Conservation (phyloP, 1,139 yeast genomes). For the Blastobotrys malaysiensis region DNA sequence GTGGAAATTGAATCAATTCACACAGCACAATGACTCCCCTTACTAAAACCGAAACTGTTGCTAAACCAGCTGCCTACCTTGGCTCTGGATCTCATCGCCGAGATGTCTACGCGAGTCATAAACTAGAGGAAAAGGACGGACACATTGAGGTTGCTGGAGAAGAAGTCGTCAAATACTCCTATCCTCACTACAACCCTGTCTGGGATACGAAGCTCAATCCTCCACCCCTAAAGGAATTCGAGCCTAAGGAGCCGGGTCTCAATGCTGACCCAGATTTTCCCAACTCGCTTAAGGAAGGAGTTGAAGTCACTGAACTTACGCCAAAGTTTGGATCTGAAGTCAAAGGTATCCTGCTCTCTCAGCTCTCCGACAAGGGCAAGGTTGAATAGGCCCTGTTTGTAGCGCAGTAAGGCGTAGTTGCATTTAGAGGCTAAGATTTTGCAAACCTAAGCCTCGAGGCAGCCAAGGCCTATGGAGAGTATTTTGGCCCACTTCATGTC, state of each 20-base stretch:
- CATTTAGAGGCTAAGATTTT: conserved; percentile 63
- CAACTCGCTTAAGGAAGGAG: not conserved
- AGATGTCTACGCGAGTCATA: not conserved
- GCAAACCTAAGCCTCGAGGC: conserved; percentile 47
- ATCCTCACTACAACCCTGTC: not conserved
- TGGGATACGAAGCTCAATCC: conserved; percentile 1
- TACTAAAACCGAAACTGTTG: not conserved
- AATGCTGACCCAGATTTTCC: conserved; percentile 1
- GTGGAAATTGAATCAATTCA: not conserved
- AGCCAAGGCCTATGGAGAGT: conserved; percentile 44
- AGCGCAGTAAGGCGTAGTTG: conserved; percentile 62
- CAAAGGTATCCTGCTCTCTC: conserved; percentile 44
- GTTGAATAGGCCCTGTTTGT: conserved; percentile 60
- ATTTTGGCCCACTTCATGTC: conserved; percentile 58
- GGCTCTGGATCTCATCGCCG: not conserved
- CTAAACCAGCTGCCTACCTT: not conserved
- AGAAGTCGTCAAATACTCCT: not conserved
- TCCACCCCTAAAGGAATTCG: not conserved
- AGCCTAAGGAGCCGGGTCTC: not conserved
- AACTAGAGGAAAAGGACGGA: not conserved
- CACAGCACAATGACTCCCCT: not conserved
- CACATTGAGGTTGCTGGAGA: conserved; percentile 2
- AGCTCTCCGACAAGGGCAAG: conserved; percentile 46
- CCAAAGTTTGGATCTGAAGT: not conserved
- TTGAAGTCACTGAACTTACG: not conserved